Base-by-base conservation (phyloP, 345 rosid genomes). In the Linum tenue region DNA sequence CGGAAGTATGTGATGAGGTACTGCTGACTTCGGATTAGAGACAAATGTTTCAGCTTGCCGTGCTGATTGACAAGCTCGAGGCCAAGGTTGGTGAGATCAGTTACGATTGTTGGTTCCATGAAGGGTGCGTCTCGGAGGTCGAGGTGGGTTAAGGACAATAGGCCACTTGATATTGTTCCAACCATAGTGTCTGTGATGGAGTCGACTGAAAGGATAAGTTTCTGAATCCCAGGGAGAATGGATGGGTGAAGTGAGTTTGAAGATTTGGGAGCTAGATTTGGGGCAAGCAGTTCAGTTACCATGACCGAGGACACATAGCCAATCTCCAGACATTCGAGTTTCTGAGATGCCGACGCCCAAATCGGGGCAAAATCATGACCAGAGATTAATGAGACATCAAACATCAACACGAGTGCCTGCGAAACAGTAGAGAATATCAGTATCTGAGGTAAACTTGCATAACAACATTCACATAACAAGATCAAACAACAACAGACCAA, bases 51-150 rank as follows among this genome's bases (percentile, higher is more conserved):
- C 78, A 87, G 73, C 74, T 83, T 89, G 40, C 91, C 87, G 64
- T 82, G 77, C 15, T 71, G 86, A 77, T 89, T 89, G 50, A 92
- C 85, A 77, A 81, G 88, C 60, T 82, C 91, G 66, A 92, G 90
- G 50, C 97, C 97, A 50, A 77, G 71, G 76, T 90, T 87, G 22
- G 98, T 87, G 39, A 92, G 94, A 69, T 92, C 98, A 64, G 80
- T 76, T 31, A 83, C 31, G 64, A 85, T 59, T 39, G 82, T 77
- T 31, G 90, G 97, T 73, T 89, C 90, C 60, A 78, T 81, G 51
- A 83, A 69, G 0, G 94, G 98, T 0, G 91, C 85, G 74, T 92
- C 98, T 66, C 83, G 91, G 68, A 92, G 86, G 73, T 92, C 98
- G 80, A 92, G 75, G 76, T 92, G 83, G 66, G 90, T 83, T 68